Percentiles rank a stretch among this genome's conserved stretches.
Evolutionary conservation across 495 filamentous ascomycete genomes (phyloP).

Genomic region (Penicillium pulvis): DNA sequence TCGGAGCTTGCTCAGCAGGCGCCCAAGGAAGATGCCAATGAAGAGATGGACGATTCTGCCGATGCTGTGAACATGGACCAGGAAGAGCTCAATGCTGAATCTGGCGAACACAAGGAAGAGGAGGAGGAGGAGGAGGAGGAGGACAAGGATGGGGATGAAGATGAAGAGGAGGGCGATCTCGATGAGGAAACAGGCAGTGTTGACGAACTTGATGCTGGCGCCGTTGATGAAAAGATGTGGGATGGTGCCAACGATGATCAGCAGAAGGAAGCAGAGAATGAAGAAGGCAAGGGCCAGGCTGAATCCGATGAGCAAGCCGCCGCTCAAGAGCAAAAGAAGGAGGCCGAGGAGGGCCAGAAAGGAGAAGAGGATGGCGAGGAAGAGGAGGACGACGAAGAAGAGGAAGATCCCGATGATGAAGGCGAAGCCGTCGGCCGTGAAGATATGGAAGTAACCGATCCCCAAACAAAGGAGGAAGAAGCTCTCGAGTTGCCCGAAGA

Average conservation of each 20-base stretch:
- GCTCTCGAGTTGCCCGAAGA: slow-evolving; percentile 68
- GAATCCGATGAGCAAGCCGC: slow-evolving; percentile 67
- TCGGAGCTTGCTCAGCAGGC: slow-evolving; percentile 86
- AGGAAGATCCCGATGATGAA: slow-evolving; percentile 61
- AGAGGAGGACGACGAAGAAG: slow-evolving; percentile 58
- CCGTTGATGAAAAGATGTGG: slow-evolving; percentile 98
- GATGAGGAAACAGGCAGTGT: slow-evolving; percentile 90
- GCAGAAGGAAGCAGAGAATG: slow-evolving; percentile 80
- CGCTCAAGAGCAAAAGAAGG: slow-evolving; percentile 58
- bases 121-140: slow-evolving; percentile 74
- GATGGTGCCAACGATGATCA: slow-evolving; percentile 77
- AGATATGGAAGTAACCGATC: slow-evolving; percentile 64
- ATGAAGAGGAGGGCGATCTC: slow-evolving; percentile 66
- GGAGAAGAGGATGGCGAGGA: slow-evolving; percentile 46
- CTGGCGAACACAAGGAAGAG: slow-evolving; percentile 54
- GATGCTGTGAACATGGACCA: slow-evolving; percentile 96
- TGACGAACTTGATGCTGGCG: slow-evolving; percentile 81
- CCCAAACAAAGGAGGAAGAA: slow-evolving; percentile 72
- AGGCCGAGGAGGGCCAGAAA: slow-evolving; percentile 43
- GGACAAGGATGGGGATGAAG: slow-evolving; percentile 49
- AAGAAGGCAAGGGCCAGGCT: slow-evolving; percentile 64
- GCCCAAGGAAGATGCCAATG: slow-evolving; percentile 59
- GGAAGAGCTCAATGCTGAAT: slow-evolving; percentile 65
- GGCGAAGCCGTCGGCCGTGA: slow-evolving; percentile 61
- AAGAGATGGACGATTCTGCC: slow-evolving; percentile 67